phyloP scores from a whole-genome alignment of 495 filamentous ascomycete species.

The Pseudoneurospora amorphoporcata region DNA sequence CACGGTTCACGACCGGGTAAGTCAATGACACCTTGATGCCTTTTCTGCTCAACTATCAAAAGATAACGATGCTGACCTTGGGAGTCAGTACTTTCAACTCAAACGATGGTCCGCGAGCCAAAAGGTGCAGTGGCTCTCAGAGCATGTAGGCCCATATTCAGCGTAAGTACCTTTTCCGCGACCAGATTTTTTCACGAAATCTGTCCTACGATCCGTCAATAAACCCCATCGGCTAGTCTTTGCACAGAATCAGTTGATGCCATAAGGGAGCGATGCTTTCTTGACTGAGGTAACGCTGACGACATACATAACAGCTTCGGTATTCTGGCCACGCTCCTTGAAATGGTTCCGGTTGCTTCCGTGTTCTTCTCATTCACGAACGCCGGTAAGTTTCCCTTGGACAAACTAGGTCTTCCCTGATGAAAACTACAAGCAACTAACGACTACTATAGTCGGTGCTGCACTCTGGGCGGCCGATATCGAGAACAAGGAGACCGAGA shows the following conservation, averaged over 20 bases:
- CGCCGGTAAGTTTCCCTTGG: slow-evolving; percentile 39
- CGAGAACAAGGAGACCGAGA: slow-evolving; percentile 48
- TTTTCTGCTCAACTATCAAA: background rate
- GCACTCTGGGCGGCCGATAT: slow-evolving; percentile 92
- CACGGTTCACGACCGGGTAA: slow-evolving; percentile 20
- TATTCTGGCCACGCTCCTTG: slow-evolving; percentile 61
- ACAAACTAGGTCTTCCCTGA: background rate
- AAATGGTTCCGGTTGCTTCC: slow-evolving; percentile 74
- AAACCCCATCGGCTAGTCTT: background rate
- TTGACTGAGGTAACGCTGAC: slow-evolving; percentile 1
- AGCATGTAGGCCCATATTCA: slow-evolving; percentile 57
- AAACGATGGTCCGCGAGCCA: slow-evolving; percentile 62
- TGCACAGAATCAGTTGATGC: background rate
- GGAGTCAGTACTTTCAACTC: slow-evolving; percentile 68
- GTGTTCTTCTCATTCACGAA: slow-evolving; percentile 87
- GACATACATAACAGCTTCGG: slow-evolving; percentile 56
- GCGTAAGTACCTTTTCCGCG: slow-evolving; percentile 44
- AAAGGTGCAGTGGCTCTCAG: slow-evolving; percentile 52
- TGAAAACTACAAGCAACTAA: slow-evolving; percentile 10
- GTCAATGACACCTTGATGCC: background rate
- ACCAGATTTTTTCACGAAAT: background rate
- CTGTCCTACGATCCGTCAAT: background rate
- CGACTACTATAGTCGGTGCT: slow-evolving; percentile 50
- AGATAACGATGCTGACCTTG: slow-evolving; percentile 3
- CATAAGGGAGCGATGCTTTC: background rate